A percentile compares a stretch with the other conserved stretches of the same genome.
These are phyloP conservation scores for Arthroderma sp. DNA, from an alignment of 2,329 filamentous ascomycete species.

Conservation along the genomic window DNA sequence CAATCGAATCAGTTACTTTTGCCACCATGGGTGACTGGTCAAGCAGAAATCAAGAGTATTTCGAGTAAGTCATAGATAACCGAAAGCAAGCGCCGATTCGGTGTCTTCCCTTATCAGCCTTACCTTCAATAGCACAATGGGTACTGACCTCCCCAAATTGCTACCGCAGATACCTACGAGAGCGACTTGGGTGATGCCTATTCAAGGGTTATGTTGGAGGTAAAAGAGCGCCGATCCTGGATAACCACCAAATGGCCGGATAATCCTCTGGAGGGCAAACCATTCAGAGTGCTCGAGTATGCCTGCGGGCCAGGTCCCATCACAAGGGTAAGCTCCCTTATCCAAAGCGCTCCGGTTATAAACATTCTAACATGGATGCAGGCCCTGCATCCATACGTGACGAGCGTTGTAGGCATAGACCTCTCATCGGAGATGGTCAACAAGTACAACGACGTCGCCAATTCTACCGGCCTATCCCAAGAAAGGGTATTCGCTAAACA, in stretches of 20 bases:
- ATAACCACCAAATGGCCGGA: slow-evolving; percentile 45
- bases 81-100: no score
- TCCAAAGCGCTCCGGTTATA: slow-evolving; percentile 5
- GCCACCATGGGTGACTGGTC: slow-evolving; percentile 20
- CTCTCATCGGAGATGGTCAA: slow-evolving; percentile 57
- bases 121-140: not conserved
- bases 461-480: slow-evolving; percentile 34
- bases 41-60: not conserved
- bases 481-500: slow-evolving; percentile 44
- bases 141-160: not conserved
- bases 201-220: slow-evolving; percentile 40
- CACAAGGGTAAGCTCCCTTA: slow-evolving; percentile 39
- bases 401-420: slow-evolving; percentile 54
- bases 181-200: slow-evolving; percentile 42
- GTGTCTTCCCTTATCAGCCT: not conserved
- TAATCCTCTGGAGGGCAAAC: slow-evolving; percentile 16
- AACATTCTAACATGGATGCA: slow-evolving; percentile 18
- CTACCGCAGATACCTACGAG: slow-evolving; percentile 34
- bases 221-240: slow-evolving; percentile 44
- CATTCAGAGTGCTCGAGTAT: slow-evolving; percentile 53
- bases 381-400: slow-evolving; percentile 49
- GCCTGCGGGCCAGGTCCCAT: slow-evolving; percentile 60
- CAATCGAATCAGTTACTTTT: not conserved
- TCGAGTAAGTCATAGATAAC: not conserved
- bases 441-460: slow-evolving; percentile 50